Base-by-base conservation (phyloP, 1,139 yeast genomes). In the Diutina ranongensis region DNA sequence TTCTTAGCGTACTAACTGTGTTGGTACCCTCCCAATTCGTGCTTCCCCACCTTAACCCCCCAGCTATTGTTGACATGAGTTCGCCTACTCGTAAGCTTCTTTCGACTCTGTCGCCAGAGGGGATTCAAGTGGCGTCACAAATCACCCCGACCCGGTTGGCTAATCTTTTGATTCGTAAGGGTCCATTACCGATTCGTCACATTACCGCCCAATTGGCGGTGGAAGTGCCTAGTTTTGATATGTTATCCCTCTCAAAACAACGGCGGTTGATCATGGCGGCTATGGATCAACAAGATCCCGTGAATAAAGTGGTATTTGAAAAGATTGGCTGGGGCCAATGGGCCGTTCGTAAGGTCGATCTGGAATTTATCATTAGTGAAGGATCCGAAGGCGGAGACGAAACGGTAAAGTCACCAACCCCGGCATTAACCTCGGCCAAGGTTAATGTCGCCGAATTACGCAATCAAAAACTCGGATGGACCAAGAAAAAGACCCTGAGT, bases 261-360 rank as follows among this genome's bases (percentile, higher is more conserved):
- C 75, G 97, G 57, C 71, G 97, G 50, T 72, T 89, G 49, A 88
- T 89, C 35, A 88, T 88, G 82, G 80, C 88, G 7, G 94, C 92
- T 35, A 76, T 89, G 66, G 96, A 87, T 55, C 74, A 68, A 50
- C 55, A 58, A 2, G 94, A 81, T 58, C 65, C 75, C 4, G 71
- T 68, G 25, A 76, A 81, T 48, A 70, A 72, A 48, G 79, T 80
- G 36, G 77, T 83, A 18, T 89, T 89, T 65, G 95, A 87, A 56
- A 89, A 89, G 65, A 88, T 88, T 38, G 97, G 97, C 22, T 89
- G 97, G 97, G 97, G 97, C 49, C 94, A 92, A 58, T 89, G 97
- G 97, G 87, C 89, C 25, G 94, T 89, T 7, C 72, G 80, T 49
- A 65, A 71, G 45, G 76, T 74, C 15, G 74, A 71, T 45, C 61